A percentile compares a stretch with the other conserved stretches of the same genome.
Conservation (phyloP, 306 rosid genomes). For the Gillenia trifoliata region DNA sequence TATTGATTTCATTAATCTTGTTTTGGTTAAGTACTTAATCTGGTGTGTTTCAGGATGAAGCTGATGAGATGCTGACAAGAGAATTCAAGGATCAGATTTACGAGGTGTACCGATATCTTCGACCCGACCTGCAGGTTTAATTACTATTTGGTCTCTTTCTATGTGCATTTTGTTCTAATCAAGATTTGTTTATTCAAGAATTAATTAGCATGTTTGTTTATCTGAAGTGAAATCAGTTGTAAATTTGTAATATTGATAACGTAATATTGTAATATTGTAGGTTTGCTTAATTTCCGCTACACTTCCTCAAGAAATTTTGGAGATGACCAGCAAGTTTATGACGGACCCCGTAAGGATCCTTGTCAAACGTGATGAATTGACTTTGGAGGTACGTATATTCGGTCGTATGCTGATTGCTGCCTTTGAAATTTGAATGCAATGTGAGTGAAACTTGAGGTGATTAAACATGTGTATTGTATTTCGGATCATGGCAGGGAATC, state of each 20-base stretch:
- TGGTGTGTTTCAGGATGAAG: constrained; percentile 68
- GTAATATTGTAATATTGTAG: constrained; percentile 41
- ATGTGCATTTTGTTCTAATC: too few species aligned
- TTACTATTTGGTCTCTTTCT: constrained; percentile 1
- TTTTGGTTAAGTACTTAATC: background rate
- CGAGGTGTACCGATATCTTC: constrained; percentile 94
- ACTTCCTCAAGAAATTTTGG: constrained; percentile 97
- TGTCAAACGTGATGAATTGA: constrained; percentile 98
- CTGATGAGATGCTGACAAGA: constrained; percentile 98
- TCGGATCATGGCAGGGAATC: constrained; percentile 62
- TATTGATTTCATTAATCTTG: background rate
- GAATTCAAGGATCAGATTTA: constrained; percentile 98
- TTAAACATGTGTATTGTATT: background rate
- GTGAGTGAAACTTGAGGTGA: constrained; percentile 14
- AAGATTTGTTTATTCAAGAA: too few species aligned
- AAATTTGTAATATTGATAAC: too few species aligned
- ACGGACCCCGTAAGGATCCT: constrained; percentile 95
- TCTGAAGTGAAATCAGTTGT: constrained; percentile 23
- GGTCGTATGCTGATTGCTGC: background rate
- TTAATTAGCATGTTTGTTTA: too few species aligned
- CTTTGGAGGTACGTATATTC: constrained; percentile 71
- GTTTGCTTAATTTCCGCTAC: constrained; percentile 95
- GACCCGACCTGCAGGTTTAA: constrained; percentile 93
- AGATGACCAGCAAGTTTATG: constrained; percentile 93
- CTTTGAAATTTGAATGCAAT: background rate